Conservation (phyloP, 1,284 basidiomycete genomes). For the Calocybe gambosa region DNA sequence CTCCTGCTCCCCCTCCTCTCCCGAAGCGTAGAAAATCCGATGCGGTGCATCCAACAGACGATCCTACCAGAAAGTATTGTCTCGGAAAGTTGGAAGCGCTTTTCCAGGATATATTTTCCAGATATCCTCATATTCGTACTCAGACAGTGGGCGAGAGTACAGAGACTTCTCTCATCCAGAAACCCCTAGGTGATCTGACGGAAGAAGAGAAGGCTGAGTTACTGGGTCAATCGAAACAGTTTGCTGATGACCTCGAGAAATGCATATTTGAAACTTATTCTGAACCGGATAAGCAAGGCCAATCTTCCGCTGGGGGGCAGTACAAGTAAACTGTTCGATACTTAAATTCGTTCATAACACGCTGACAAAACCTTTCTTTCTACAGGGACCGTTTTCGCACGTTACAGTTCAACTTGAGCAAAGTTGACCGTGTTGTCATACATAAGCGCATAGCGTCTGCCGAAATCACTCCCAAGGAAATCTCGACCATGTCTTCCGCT, state of each 20-base stretch:
- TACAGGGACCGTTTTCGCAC: constrained; percentile 77
- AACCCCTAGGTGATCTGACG: constrained; percentile 39
- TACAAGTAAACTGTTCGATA: constrained; percentile 63
- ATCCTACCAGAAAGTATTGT: constrained; percentile 72
- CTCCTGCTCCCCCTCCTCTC: constrained; percentile 23
- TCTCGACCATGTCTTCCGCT: constrained; percentile 79
- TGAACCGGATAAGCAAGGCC: constrained; percentile 72
- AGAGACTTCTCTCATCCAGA: constrained; percentile 23
- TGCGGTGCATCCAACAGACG: constrained; percentile 41
- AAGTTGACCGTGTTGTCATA: constrained; percentile 65
- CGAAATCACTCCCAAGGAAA: constrained; percentile 58
- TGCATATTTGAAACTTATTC: constrained; percentile 66
- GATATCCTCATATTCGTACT: constrained; percentile 48
- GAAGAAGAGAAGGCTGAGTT: constrained; percentile 55
- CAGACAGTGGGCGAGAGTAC: constrained; percentile 19
- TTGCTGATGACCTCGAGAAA: constrained; percentile 62
- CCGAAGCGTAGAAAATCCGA: constrained; percentile 43
- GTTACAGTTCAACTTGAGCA: constrained; percentile 75
- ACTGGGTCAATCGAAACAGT: constrained; percentile 48
- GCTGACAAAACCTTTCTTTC: constrained; percentile 11
- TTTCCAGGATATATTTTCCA: constrained; percentile 60
- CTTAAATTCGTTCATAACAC: too few relatives aligned
- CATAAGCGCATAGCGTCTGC: constrained; percentile 69
- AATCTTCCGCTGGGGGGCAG: constrained; percentile 59
- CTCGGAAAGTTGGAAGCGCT: constrained; percentile 65